Evolutionary conservation across 2,329 filamentous ascomycete species (phyloP), one percentile per base, ranked within the genome.

Genomic region (Cercospora berteroae): DNA sequence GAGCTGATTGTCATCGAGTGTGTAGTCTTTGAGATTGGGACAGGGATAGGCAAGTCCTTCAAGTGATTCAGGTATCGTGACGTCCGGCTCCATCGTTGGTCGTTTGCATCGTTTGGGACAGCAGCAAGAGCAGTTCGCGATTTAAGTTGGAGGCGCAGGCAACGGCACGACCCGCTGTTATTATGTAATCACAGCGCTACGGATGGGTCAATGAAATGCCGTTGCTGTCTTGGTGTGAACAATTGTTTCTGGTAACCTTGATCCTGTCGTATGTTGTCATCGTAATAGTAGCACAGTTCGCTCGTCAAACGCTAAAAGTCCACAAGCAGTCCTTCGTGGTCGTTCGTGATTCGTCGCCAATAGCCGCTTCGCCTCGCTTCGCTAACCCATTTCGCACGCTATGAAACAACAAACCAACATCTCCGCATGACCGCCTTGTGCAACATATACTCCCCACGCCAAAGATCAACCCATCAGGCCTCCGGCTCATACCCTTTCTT

Each of bases 401-500:
- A 9, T 9, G 13, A 20, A 12, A n/a, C 16, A 57, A 29, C 20
- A 50, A 57, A 20, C 12, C 20, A 27, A 60, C 12, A 12, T 42
- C 2, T 9, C 58, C 20, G 23, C 33, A 23, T 60, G 31, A 42
- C 13, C 20, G 2, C 18, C 16, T 5, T 29, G 59, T 61, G 9
- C n/a, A 9, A 62, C 44, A 25, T 7, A 8, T 16, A 2, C 20
- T 18, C 33, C 18, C 18, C 4, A 27, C 36, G 9, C 8, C 59
- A 20, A 29, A 8, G 13, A 12, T 39, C n/a, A 6, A 55, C 16
- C 12, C 25, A 18, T 50, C 60, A 57, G 13, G 33, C 10, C 13
- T n/a, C 36, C 31, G 61, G 61, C 61, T 39, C 48, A 44, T 63
- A 63, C 6, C 48, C 31, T 10, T 33, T 56, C 48, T 63, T 63